A percentile compares a stretch with the other conserved stretches of the same genome.
phyloP scores from a whole-genome alignment of 306 rosid species.

The Calophaca sinica region DNA sequence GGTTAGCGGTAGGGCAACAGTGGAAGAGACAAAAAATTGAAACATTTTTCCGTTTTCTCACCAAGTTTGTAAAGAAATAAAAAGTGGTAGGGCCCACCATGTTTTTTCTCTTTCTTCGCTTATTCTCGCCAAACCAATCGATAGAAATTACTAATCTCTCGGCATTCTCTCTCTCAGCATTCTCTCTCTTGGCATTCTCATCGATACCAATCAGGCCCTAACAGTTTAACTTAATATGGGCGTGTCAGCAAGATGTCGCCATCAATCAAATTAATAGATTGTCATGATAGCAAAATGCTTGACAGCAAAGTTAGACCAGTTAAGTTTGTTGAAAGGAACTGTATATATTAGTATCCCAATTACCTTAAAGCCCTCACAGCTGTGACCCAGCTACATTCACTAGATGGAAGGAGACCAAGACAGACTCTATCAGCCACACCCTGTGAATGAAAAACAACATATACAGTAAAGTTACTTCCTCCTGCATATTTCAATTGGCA shows the following conservation, averaged over 20 bases:
- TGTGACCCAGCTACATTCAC: conserved; percentile 88
- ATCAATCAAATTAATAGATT: conserved; percentile 10
- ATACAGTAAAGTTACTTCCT: conserved; percentile 18
- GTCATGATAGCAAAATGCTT: conserved; percentile 16
- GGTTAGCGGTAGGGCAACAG: too few species aligned
- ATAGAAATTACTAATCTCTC: too few species aligned
- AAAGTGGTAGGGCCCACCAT: too few species aligned
- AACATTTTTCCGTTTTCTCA: too few species aligned
- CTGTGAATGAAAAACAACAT: conserved; percentile 52
- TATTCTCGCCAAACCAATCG: too few species aligned
- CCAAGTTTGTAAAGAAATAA: too few species aligned
- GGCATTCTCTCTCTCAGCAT: too few species aligned
- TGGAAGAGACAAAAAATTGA: too few species aligned
- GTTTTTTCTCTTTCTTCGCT: too few species aligned
- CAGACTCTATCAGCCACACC: conserved; percentile 90
- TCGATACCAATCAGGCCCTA: too few species aligned
- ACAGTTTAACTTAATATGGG: not conserved
- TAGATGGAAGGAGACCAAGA: conserved; percentile 93
- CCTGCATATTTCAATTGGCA: conserved; percentile 8
- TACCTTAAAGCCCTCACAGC: conserved; percentile 90
- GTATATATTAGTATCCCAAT: conserved; percentile 28
- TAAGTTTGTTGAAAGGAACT: not conserved
- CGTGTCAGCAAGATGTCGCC: not conserved
- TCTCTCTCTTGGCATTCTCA: too few species aligned
- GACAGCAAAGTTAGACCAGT: not conserved